A percentile compares a stretch with the other conserved stretches of the same genome.
Evolutionary conservation across 1,139 yeast species (phyloP).

Genomic region (Magnusiomyces tetraspermus): DNA sequence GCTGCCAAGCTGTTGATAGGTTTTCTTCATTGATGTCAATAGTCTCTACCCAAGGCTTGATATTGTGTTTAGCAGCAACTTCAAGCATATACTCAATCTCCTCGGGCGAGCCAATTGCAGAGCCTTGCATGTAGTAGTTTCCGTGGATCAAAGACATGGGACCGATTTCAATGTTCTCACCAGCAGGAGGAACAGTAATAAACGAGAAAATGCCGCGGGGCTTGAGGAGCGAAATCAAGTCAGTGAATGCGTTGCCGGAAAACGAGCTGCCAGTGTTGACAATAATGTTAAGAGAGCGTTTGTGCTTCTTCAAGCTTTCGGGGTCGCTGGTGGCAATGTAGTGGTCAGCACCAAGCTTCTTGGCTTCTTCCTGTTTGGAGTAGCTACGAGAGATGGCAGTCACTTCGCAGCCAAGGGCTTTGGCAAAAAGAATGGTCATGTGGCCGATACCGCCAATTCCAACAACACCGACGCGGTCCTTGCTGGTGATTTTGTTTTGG

Average conservation of each 20-base stretch:
- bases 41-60: slow-evolving; percentile 52
- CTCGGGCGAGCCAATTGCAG: slow-evolving; percentile 15
- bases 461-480: slow-evolving; percentile 41
- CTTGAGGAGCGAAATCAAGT: neutral
- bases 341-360: slow-evolving; percentile 38
- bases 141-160: neutral
- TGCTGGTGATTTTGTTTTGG: slow-evolving; percentile 42
- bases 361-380: slow-evolving; percentile 39
- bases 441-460: slow-evolving; percentile 54
- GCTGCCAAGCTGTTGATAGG: slow-evolving; percentile 35
- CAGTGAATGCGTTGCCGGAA: neutral
- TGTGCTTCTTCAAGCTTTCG: slow-evolving; percentile 22
- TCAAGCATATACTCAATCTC: slow-evolving; percentile 48
- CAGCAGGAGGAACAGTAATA: slow-evolving; percentile 2
- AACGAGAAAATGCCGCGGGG: slow-evolving; percentile 2
- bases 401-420: slow-evolving; percentile 46
- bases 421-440: slow-evolving; percentile 44
- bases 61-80: slow-evolving; percentile 43
- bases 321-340: slow-evolving; percentile 36
- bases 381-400: slow-evolving; percentile 40
- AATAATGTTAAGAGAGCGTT: slow-evolving; percentile 39
- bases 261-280: slow-evolving; percentile 35
- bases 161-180: neutral
- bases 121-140: neutral
- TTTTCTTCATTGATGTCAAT: slow-evolving; percentile 41